phyloP scores from a whole-genome alignment of 805 yeast species.

The Teunomyces stri region DNA sequence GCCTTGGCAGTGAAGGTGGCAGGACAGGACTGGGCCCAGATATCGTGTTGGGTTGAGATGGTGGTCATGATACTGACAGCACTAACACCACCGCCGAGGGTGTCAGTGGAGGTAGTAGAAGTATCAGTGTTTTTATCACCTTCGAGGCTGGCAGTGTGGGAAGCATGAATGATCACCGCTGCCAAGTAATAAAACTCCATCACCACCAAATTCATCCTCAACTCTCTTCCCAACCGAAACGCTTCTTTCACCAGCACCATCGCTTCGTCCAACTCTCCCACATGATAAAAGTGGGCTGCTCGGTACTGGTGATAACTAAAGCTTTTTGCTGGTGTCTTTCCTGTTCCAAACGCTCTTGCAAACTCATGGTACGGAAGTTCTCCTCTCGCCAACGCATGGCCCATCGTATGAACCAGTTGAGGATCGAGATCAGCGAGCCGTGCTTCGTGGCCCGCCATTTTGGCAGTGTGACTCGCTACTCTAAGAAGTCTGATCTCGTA shows the following conservation, averaged over 20 bases:
- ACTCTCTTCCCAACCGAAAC: slow-evolving; percentile 18
- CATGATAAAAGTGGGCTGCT: slow-evolving; percentile 10
- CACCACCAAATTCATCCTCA: slow-evolving; percentile 22
- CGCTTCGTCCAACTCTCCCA: slow-evolving; percentile 18
- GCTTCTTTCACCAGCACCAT: slow-evolving; percentile 12
- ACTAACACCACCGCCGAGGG: neutral
- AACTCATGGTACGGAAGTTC: neutral
- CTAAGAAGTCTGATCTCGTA: slow-evolving; percentile 3
- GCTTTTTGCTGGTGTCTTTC: neutral
- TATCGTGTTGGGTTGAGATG: slow-evolving; percentile 18
- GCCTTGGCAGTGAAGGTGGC: slow-evolving; percentile 37
- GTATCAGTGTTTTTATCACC: slow-evolving; percentile 6
- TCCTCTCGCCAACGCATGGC: neutral
- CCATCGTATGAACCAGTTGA: neutral
- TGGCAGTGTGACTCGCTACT: neutral
- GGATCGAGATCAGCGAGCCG: neutral
- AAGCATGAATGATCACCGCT: slow-evolving; percentile 11
- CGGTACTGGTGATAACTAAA: slow-evolving; percentile 12
- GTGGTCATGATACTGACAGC: neutral
- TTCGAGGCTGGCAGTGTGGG: slow-evolving; percentile 9
- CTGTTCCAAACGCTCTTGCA: neutral
- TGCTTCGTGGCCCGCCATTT: neutral
- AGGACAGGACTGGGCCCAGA: slow-evolving; percentile 37
- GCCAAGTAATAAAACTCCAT: slow-evolving; percentile 20
- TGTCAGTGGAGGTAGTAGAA: neutral